These are phyloP conservation scores for Tulasnella sp. DNA, from an alignment of 768 basidiomycete genomes.

Conservation along the genomic window DNA sequence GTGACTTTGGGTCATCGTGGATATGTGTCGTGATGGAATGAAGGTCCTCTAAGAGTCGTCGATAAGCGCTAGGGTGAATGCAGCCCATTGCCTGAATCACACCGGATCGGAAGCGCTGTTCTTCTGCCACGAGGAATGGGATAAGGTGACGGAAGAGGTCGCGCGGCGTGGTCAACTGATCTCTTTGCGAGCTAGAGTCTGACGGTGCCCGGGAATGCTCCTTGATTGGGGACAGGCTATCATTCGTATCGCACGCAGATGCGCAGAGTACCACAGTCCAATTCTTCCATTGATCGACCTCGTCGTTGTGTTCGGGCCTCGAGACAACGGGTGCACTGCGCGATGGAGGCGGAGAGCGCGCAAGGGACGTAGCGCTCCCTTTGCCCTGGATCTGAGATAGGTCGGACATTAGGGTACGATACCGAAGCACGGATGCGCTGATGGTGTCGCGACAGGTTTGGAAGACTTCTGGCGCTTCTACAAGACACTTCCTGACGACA, in stretches of 20 bases:
- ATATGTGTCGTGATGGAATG: slow-evolving; percentile 72
- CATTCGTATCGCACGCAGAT: slow-evolving; percentile 54
- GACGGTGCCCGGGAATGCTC: slow-evolving; percentile 64
- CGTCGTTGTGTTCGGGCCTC: background rate
- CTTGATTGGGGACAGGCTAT: slow-evolving; percentile 46
- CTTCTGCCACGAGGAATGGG: slow-evolving; percentile 80
- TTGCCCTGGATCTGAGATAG: slow-evolving; percentile 60
- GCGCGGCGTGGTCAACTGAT: slow-evolving; percentile 69
- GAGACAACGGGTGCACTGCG: slow-evolving; percentile 2
- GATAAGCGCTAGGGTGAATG: slow-evolving; percentile 66
- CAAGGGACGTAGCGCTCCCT: slow-evolving; percentile 38
- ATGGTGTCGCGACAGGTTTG: slow-evolving; percentile 50
- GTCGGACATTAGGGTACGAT: slow-evolving; percentile 59
- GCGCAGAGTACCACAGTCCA: slow-evolving; percentile 81
- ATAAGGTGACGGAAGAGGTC: slow-evolving; percentile 78
- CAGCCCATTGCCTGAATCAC: slow-evolving; percentile 84
- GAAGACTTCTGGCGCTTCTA: slow-evolving; percentile 38
- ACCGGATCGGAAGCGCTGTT: slow-evolving; percentile 70
- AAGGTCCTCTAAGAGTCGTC: slow-evolving; percentile 74
- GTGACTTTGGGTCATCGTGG: slow-evolving; percentile 59
- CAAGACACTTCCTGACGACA: slow-evolving; percentile 48
- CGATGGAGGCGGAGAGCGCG: slow-evolving; percentile 18
- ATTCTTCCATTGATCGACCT: slow-evolving; percentile 66
- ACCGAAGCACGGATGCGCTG: slow-evolving; percentile 57
- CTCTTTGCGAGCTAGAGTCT: slow-evolving; percentile 66